Percentiles rank a stretch among this genome's conserved stretches.
Conservation (phyloP, 805 yeast species). For the Candida xiaguanensis region DNA sequence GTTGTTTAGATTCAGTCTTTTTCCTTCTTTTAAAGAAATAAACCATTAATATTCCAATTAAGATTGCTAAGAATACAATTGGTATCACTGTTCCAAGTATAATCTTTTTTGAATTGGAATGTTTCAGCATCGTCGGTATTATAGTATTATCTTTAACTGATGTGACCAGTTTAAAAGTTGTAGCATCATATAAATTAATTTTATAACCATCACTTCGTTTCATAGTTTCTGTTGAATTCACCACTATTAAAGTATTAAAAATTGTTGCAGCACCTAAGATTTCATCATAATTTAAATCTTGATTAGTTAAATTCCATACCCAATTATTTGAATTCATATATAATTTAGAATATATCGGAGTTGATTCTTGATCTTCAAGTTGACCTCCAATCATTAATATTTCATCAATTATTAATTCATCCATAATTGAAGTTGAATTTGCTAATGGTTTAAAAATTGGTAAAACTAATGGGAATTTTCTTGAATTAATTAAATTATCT, state of each 20-base stretch:
- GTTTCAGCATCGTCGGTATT: not conserved
- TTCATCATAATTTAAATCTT: slow-evolving; percentile 17
- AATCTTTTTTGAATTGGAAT: slow-evolving; percentile 4
- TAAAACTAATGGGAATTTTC: slow-evolving; percentile 49
- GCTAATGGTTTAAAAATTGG: slow-evolving; percentile 45
- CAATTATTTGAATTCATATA: slow-evolving; percentile 27
- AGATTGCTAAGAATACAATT: slow-evolving; percentile 14
- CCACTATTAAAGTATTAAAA: slow-evolving; percentile 47
- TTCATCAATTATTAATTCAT: slow-evolving; percentile 31
- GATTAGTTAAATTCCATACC: slow-evolving; percentile 34
- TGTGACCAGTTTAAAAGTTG: slow-evolving; percentile 28
- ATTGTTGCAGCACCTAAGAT: slow-evolving; percentile 51
- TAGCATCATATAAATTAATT: slow-evolving; percentile 40
- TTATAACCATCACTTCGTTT: slow-evolving; percentile 23
- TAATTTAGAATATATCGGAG: slow-evolving; percentile 43
- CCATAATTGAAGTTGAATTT: slow-evolving; percentile 25
- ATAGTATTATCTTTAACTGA: slow-evolving; percentile 16
- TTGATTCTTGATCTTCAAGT: slow-evolving; percentile 16
- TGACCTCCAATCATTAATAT: slow-evolving; percentile 64
- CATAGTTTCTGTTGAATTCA: slow-evolving; percentile 21
- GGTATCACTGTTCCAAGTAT: slow-evolving; percentile 38
- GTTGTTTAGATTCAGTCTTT: slow-evolving; percentile 14
- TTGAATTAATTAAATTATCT: slow-evolving; percentile 43
- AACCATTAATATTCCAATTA: slow-evolving; percentile 13
- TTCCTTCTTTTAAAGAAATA: slow-evolving; percentile 19